phyloP scores from a whole-genome alignment of 176 grass and related monocot genomes.

The Carex pumila region DNA sequence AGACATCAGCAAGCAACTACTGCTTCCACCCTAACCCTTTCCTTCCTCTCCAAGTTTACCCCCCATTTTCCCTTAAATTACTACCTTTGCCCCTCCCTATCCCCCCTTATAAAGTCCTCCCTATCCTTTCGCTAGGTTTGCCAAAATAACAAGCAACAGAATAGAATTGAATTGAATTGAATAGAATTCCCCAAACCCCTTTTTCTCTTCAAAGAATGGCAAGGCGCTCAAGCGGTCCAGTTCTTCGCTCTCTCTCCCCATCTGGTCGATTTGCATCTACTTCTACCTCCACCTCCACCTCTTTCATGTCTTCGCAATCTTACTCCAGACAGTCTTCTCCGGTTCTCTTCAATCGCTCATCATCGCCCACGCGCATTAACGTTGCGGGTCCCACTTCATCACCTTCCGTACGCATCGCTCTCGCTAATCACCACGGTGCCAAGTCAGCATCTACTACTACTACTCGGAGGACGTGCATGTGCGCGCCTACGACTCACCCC shows the following conservation, averaged over 20 bases:
- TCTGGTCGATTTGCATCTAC: constrained; percentile 16
- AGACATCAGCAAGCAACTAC: not conserved
- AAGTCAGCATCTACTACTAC: not conserved
- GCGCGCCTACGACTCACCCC: constrained; percentile 58
- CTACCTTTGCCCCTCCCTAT: not conserved
- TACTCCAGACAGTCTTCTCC: not conserved
- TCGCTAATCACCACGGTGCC: not conserved
- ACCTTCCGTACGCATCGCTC: not conserved
- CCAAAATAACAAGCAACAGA: constrained; percentile 3
- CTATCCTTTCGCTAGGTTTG: constrained; percentile 19
- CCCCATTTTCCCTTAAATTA: not conserved
- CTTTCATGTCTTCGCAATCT: not conserved
- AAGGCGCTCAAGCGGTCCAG: constrained; percentile 16
- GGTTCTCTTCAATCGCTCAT: constrained; percentile 1
- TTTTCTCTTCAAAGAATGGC: constrained; percentile 5
- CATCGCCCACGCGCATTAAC: not conserved
- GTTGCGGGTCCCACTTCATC: not conserved
- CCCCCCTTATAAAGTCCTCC: not conserved
- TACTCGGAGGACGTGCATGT: constrained; percentile 29
- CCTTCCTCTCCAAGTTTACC: not conserved
- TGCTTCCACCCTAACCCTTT: not conserved
- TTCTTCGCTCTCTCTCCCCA: constrained; percentile 18
- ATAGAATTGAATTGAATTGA: not conserved
- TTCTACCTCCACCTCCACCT: not conserved
- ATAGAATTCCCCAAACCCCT: not conserved